A percentile compares a stretch with the other conserved stretches of the same genome.
Conservation (phyloP, 2,329 filamentous ascomycete genomes). For the Calonectria henricotiae region DNA sequence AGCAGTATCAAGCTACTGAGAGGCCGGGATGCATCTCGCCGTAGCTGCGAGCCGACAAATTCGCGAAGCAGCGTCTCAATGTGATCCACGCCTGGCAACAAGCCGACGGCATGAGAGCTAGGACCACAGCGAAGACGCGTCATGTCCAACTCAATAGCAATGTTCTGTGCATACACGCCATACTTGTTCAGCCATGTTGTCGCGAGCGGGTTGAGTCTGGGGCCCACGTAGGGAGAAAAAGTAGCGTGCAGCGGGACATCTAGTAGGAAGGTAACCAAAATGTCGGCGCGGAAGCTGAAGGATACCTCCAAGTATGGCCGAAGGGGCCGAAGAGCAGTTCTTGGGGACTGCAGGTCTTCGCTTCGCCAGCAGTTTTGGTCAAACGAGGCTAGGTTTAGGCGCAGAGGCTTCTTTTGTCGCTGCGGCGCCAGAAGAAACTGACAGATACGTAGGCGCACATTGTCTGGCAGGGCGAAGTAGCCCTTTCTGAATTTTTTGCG, state of each 20-base stretch:
- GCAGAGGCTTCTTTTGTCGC: slow-evolving; percentile 47
- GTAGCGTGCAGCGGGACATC: slow-evolving; percentile 59
- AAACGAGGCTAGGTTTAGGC: slow-evolving; percentile 53
- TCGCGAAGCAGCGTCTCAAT: slow-evolving; percentile 51
- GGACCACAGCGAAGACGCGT: slow-evolving; percentile 58
- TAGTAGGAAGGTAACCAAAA: slow-evolving; percentile 58
- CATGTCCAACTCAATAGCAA: slow-evolving; percentile 63
- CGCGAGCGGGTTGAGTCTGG: slow-evolving; percentile 55
- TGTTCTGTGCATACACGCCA: slow-evolving; percentile 56
- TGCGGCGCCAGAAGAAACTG: slow-evolving; percentile 44
- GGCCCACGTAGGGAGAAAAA: slow-evolving; percentile 58
- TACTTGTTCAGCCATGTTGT: slow-evolving; percentile 58
- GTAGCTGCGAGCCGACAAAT: slow-evolving; percentile 53
- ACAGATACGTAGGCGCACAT: slow-evolving; percentile 53
- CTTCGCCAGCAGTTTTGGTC: slow-evolving; percentile 57
- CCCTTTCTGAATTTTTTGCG: slow-evolving; percentile 33
- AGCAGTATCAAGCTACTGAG: slow-evolving; percentile 56
- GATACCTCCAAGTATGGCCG: slow-evolving; percentile 53
- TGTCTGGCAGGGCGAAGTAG: slow-evolving; percentile 51
- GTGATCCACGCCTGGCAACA: slow-evolving; percentile 50
- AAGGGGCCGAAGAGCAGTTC: slow-evolving; percentile 49
- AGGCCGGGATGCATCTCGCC: slow-evolving; percentile 43
- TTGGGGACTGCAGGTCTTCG: slow-evolving; percentile 55
- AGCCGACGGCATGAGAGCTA: slow-evolving; percentile 41
- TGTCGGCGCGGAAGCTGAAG: slow-evolving; percentile 58